Base-by-base conservation (phyloP, 495 filamentous ascomycete genomes). In the Penicillium bialowiezense region DNA sequence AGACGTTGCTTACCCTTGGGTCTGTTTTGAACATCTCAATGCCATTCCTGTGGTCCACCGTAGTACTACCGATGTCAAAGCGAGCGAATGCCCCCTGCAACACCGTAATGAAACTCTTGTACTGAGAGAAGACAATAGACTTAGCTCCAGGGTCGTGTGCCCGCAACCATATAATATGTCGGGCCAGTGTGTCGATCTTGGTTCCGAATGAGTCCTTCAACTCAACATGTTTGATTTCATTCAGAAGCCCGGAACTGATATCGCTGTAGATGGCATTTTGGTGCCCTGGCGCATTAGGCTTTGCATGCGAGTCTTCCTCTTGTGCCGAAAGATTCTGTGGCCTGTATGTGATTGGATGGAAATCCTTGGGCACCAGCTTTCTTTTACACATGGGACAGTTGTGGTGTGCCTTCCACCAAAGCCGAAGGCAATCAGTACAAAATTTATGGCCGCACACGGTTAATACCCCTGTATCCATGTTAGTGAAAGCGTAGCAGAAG, bases 381-480 rank as follows among this genome's bases (percentile, higher is more conserved):
- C 71, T 74, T 51, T 92, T 95, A 76, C 92, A 97, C 2, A 87
- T 73, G 0, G 89, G 89, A 54, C 89, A 95, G 40, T 71, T 87
- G 13, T 63, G 73, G 45, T 85, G 77, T 41, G 74, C 69, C 37
- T 67, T 68, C 69, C 84, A 87, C 92, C 93, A 98, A 7, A 80
- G 45, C 3, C 71, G 69, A 23, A 97, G 81, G 65, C 93, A 98
- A 26, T 88, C 87, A 46, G 84, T 87, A 69, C 92, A 97, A 58
- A 88, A 97, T 48, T 86, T 81, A 58, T 98, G 92, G 1, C 92
- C 92, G 65, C 92, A 98, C 2, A 86, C 77, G 2, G 92, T 97
- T 58, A 98, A 72, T 23, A 91, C 66, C n/a, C 72, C 72, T 75
- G 33, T 41, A 41, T 13, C 0, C 19, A 17, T 13, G 50, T 67